Evolutionary conservation across 2,329 filamentous ascomycete genomes (phyloP).

Genomic region (Talaromyces funiculosus): DNA sequence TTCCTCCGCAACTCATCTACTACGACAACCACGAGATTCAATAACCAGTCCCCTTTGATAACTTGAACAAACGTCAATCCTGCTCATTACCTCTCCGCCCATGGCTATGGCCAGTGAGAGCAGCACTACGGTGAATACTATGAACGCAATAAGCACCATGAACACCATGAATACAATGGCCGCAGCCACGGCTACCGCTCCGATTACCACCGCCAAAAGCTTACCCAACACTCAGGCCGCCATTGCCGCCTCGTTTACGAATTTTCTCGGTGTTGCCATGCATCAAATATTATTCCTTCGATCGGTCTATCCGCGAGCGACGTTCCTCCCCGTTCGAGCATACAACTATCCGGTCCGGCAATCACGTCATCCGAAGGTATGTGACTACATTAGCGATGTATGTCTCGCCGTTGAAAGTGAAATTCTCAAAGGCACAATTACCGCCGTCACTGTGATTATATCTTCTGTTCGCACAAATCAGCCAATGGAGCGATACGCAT

Average conservation of each 20-base stretch:
- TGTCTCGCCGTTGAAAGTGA: slow-evolving; percentile 66
- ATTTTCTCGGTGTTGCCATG: slow-evolving; percentile 75
- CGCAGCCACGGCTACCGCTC: slow-evolving; percentile 34
- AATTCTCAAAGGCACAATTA: slow-evolving; percentile 56
- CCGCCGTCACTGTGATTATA: slow-evolving; percentile 53
- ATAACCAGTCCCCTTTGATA: background rate
- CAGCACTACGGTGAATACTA: slow-evolving; percentile 22
- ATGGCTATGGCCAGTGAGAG: slow-evolving; percentile 40
- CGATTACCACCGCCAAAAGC: slow-evolving; percentile 34
- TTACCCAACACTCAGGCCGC: slow-evolving; percentile 48
- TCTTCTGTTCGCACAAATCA: slow-evolving; percentile 46
- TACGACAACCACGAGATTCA: slow-evolving; percentile 17
- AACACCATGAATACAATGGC: slow-evolving; percentile 25
- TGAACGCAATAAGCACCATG: slow-evolving; percentile 25
- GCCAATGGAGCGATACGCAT: slow-evolving; percentile 56
- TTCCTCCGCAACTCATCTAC: slow-evolving; percentile 33
- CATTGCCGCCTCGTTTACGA: slow-evolving; percentile 65
- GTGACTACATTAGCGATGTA: slow-evolving; percentile 78
- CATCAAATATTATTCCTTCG: slow-evolving; percentile 85
- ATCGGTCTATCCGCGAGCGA: slow-evolving; percentile 66
- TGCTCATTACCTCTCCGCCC: slow-evolving; percentile 21
- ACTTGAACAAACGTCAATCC: slow-evolving; percentile 22
- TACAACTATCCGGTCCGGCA: slow-evolving; percentile 82
- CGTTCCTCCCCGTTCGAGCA: slow-evolving; percentile 73
- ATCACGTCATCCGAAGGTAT: slow-evolving; percentile 78